phyloP scores from a whole-genome alignment of 1,139 yeast genomes.

The Yamadazyma pseudoaaseri region DNA sequence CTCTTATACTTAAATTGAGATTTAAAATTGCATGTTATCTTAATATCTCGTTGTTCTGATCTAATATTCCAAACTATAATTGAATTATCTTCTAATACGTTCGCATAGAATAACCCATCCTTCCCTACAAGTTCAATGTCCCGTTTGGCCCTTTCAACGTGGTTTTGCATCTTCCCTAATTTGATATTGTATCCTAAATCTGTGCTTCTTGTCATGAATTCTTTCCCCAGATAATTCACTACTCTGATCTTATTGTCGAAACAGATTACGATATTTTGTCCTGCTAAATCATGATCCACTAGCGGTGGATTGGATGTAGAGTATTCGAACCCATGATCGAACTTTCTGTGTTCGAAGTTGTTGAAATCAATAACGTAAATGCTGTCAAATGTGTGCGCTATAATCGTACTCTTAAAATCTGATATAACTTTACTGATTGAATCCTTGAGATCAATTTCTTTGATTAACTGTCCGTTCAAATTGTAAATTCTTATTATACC shows the following conservation, averaged over 20 bases:
- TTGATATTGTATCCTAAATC: constrained; percentile 16
- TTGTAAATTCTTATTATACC: constrained; percentile 32
- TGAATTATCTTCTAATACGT: constrained; percentile 32
- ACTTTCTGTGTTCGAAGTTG: constrained; percentile 9
- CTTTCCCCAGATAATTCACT: constrained; percentile 18
- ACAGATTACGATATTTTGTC: constrained; percentile 34
- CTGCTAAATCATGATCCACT: constrained; percentile 56
- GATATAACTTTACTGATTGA: constrained; percentile 25
- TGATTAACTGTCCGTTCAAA: constrained; percentile 22
- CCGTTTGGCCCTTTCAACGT: constrained; percentile 9
- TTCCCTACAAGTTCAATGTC: constrained; percentile 26
- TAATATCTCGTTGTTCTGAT: constrained; percentile 18
- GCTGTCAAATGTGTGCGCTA: constrained; percentile 20
- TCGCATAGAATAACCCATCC: constrained; percentile 40
- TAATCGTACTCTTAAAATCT: constrained; percentile 29
- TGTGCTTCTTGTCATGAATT: constrained; percentile 9
- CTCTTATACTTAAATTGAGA: constrained; percentile 17
- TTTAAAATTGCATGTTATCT: constrained; percentile 9
- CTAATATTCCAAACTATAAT: constrained; percentile 44
- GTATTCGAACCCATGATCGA: constrained; percentile 6
- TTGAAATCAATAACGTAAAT: constrained; percentile 24
- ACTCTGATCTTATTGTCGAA: constrained; percentile 25
- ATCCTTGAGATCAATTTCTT: constrained; percentile 15
- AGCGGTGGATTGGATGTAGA: not conserved
- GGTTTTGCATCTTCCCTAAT: constrained; percentile 22